Evolutionary conservation across 2,329 filamentous ascomycete genomes (phyloP).

Genomic region (Penicillium sclerotiorum): DNA sequence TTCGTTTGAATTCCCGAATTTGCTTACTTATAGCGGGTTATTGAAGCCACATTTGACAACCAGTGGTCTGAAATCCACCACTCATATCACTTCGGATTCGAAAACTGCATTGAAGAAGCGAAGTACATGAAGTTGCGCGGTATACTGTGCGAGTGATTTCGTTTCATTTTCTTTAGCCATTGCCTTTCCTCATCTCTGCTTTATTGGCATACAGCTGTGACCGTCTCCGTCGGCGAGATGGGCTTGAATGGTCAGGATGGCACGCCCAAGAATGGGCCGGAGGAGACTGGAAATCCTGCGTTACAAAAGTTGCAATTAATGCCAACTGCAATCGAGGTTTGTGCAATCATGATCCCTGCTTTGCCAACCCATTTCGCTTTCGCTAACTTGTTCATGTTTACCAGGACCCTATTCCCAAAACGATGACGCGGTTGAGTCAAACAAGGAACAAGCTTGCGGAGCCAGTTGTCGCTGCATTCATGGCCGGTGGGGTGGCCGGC

Average conservation of each 20-base stretch:
- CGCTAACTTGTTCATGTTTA: slow-evolving; percentile 1
- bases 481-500: slow-evolving; percentile 89
- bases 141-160: background rate
- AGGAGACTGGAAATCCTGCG: slow-evolving; percentile 19
- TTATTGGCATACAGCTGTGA: background rate
- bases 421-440: slow-evolving; percentile 25
- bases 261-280: slow-evolving; percentile 21
- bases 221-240: slow-evolving; percentile 30
- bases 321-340: slow-evolving; percentile 26
- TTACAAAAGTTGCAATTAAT: slow-evolving; percentile 26
- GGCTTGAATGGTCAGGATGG: slow-evolving; percentile 38
- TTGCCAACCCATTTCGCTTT: background rate
- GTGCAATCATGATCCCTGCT: too few relatives aligned
- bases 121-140: background rate
- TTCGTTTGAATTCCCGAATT: slow-evolving; percentile 8
- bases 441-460: slow-evolving; percentile 63
- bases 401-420: slow-evolving; percentile 23
- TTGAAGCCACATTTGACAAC: background rate
- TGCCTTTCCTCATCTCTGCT: background rate
- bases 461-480: slow-evolving; percentile 86
- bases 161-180: background rate
- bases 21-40: slow-evolving; percentile 3
- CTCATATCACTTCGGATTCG: background rate
- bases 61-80: background rate
- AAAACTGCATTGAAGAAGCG: background rate